A percentile compares a stretch with the other conserved stretches of the same genome.
Conservation (phyloP, 1,139 yeast genomes). For the Geotrichum phurueaensis region DNA sequence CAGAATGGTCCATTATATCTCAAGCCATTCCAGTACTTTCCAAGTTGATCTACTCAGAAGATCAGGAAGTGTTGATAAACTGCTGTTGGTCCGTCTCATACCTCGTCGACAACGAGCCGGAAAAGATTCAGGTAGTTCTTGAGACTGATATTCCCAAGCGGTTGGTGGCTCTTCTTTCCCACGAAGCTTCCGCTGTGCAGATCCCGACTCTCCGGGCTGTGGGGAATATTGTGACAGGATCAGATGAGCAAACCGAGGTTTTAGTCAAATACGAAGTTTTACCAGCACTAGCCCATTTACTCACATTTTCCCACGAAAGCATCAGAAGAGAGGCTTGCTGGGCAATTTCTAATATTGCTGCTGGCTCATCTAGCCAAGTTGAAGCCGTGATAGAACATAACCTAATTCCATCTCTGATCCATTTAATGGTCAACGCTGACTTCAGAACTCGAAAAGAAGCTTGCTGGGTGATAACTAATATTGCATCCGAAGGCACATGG, state of each 20-base stretch:
- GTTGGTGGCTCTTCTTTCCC: slow-evolving; percentile 80
- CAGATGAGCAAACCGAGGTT: slow-evolving; percentile 89
- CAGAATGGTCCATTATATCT: slow-evolving; percentile 84
- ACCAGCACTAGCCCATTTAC: slow-evolving; percentile 73
- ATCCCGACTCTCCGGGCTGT: slow-evolving; percentile 99
- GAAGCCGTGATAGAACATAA: slow-evolving; percentile 95
- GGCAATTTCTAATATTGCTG: slow-evolving; percentile 96
- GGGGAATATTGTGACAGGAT: slow-evolving; percentile 97
- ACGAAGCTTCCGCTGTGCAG: slow-evolving; percentile 80
- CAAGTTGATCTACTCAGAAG: slow-evolving; percentile 81
- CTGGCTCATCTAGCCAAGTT: slow-evolving; percentile 91
- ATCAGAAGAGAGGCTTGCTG: slow-evolving; percentile 97
- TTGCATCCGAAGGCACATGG: slow-evolving; percentile 92
- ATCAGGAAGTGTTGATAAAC: slow-evolving; percentile 88
- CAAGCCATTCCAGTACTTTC: slow-evolving; percentile 88
- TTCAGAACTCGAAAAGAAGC: slow-evolving; percentile 97
- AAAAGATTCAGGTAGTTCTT: slow-evolving; percentile 92
- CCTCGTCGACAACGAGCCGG: slow-evolving; percentile 84
- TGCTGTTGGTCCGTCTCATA: slow-evolving; percentile 99
- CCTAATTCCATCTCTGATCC: slow-evolving; percentile 85
- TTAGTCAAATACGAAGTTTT: slow-evolving; percentile 93
- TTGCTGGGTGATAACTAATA: slow-evolving; percentile 98
- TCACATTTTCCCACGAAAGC: slow-evolving; percentile 81
- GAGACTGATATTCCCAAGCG: slow-evolving; percentile 95
- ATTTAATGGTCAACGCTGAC: slow-evolving; percentile 75